These are phyloP conservation scores for Persicaria tinctoria DNA, from an alignment of 148 eudicot species.

Conservation along the genomic window DNA sequence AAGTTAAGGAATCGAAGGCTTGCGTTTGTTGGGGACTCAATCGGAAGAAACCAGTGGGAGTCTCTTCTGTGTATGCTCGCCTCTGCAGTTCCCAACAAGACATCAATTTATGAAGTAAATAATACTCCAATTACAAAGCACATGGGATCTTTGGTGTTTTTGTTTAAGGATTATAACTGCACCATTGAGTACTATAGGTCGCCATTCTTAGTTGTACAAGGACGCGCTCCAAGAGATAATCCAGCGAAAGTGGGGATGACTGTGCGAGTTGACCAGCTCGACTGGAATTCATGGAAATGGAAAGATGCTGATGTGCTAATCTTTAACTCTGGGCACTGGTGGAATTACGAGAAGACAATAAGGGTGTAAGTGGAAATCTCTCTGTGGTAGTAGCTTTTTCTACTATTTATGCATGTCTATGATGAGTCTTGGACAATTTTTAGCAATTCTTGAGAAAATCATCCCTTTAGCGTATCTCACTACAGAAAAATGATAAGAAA, in stretches of 20 bases:
- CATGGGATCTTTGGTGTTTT: conserved; percentile 61
- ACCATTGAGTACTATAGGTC: conserved; percentile 86
- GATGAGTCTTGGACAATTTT: not conserved
- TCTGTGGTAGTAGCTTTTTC: not conserved
- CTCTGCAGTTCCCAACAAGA: conserved; percentile 54
- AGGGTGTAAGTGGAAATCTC: conserved; percentile 34
- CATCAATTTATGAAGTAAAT: conserved; percentile 70
- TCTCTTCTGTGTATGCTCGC: conserved; percentile 88
- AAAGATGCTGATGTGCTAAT: conserved; percentile 73
- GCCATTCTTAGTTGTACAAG: conserved; percentile 67
- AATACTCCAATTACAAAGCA: conserved; percentile 89
- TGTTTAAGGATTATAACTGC: conserved; percentile 64
- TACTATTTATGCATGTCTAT: not conserved
- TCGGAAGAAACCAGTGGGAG: conserved; percentile 97
- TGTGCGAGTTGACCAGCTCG: conserved; percentile 59
- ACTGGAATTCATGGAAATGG: conserved; percentile 69
- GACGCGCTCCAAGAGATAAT: conserved; percentile 51
- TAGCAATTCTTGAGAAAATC: not conserved
- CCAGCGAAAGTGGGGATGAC: conserved; percentile 44
- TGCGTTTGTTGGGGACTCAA: conserved; percentile 86
- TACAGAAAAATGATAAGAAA: not conserved
- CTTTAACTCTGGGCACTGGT: conserved; percentile 90
- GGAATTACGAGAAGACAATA: conserved; percentile 77
- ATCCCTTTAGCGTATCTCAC: too few species aligned
- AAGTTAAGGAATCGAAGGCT: conserved; percentile 58